Evolutionary conservation across 164 flowering plant species (phyloP), one percentile per base, ranked within the genome.

Genomic region (Tinospora cordifolia): DNA sequence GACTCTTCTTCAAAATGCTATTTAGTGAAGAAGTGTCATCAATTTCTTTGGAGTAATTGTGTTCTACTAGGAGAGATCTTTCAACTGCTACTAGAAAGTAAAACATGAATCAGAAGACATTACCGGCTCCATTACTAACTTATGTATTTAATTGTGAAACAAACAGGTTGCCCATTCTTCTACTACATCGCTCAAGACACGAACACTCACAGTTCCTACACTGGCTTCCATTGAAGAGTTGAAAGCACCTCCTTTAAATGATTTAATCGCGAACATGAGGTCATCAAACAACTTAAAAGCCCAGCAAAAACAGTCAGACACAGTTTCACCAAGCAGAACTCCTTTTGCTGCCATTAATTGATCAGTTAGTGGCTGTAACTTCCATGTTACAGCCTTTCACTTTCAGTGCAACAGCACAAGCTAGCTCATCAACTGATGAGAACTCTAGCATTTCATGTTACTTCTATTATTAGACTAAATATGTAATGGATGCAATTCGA

Each of bases 201-300:
- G 79, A 73, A 77, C 22, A 38, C 74, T 87, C 46, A 34, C 21
- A 13, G 81, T 89, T 24, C 97, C 97, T 0, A 84, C 84, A 58
- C 39, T 87, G 78, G 82, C 78, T 64, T 84, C 87, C 51, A 86
- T 89, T 49, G 93, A 89, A 74, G 86, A 79, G 71, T 72, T 88
- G 85, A 83, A 85, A 71, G 78, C 86, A 59, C 74, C 78, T 12
- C 47, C 76, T 26, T 27, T 66, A 2, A 77, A 77, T 57, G 70
- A 77, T 60, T 63, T 71, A 7, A 66, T 62, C 21, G 80, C 70
- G 60, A 74, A 77, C 12, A 65, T 63, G 63, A 78, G 14, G n/a
- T 27, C 76, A 13, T 75, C 65, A 58, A 76, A 75, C 41, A 68
- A 21, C 65, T 63, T 74, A n/a, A 84, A 75, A 70, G 71, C 30